phyloP scores from a whole-genome alignment of 345 rosid species.

The Viola odorata region DNA sequence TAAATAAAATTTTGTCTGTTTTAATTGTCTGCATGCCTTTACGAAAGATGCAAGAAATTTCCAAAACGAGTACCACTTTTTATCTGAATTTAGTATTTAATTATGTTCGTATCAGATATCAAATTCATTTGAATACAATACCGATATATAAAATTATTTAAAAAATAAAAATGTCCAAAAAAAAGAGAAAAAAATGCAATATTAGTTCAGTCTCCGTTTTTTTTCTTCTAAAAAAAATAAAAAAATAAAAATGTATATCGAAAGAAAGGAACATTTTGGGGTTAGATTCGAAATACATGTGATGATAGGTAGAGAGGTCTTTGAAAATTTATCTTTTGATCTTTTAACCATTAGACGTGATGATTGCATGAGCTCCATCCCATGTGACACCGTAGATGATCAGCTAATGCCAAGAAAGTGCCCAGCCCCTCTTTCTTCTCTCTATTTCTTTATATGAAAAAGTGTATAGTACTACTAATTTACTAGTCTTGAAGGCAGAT shows the following conservation, averaged over 20 bases:
- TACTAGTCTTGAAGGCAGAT: no score
- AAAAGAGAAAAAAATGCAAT: not conserved
- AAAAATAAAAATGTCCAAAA: no score
- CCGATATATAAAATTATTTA: not conserved
- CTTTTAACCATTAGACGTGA: conserved; percentile 20
- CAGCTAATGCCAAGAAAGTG: not conserved
- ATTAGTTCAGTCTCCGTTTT: no score
- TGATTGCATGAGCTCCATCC: conserved; percentile 33
- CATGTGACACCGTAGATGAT: conserved; percentile 25
- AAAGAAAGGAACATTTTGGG: not conserved
- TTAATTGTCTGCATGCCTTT: not conserved
- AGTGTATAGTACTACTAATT: no score
- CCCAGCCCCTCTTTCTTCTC: no score
- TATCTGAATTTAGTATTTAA: no score
- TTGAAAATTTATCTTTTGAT: not conserved
- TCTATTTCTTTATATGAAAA: no score
- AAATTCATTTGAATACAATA: no score
- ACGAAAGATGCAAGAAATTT: conserved; percentile 13
- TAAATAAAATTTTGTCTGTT: no score
- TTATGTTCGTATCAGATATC: no score
- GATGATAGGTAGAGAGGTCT: conserved; percentile 11
- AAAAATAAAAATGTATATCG: not conserved
- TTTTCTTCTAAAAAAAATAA: no score
- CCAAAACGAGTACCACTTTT: conserved; percentile 10
- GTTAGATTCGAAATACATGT: conserved; percentile 33